These are phyloP conservation scores for Nakazawaea holstii DNA, from an alignment of 805 yeast genomes.

Conservation along the genomic window DNA sequence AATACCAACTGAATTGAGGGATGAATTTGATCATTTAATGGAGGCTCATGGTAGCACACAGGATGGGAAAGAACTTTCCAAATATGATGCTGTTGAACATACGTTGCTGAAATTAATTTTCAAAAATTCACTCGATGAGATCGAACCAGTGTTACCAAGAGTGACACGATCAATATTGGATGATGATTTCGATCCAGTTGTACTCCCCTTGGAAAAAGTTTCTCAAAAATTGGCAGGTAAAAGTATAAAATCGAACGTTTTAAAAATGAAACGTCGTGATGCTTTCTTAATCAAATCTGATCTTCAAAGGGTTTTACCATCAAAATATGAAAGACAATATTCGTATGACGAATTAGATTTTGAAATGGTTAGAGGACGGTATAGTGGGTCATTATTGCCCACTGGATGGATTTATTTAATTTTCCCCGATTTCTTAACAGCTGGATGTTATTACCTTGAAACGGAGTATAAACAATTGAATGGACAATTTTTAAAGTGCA, in stretches of 20 bases:
- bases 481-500: constrained; percentile 41
- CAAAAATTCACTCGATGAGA: constrained; percentile 19
- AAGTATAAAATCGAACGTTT: constrained; percentile 23
- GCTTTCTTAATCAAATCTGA: constrained; percentile 34
- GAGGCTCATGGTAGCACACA: background rate
- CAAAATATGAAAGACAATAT: constrained; percentile 26
- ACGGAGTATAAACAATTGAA: constrained; percentile 42
- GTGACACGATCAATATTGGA: background rate
- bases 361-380: constrained; percentile 43
- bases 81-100: constrained; percentile 2
- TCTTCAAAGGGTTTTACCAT: constrained; percentile 33
- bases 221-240: constrained; percentile 7
- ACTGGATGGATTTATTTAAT: constrained; percentile 48
- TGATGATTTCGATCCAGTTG: background rate
- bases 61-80: background rate
- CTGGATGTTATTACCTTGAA: constrained; percentile 47
- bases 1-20: constrained; percentile 4
- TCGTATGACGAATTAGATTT: constrained; percentile 24
- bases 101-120: constrained; percentile 5
- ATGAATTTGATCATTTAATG: background rate
- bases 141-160: constrained; percentile 14
- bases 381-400: constrained; percentile 36
- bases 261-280: constrained; percentile 32
- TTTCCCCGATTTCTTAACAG: constrained; percentile 41
- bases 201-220: background rate